These are phyloP conservation scores for Thermothielavioides terrestris DNA, from an alignment of 495 filamentous ascomycete species.

Conservation along the genomic window DNA sequence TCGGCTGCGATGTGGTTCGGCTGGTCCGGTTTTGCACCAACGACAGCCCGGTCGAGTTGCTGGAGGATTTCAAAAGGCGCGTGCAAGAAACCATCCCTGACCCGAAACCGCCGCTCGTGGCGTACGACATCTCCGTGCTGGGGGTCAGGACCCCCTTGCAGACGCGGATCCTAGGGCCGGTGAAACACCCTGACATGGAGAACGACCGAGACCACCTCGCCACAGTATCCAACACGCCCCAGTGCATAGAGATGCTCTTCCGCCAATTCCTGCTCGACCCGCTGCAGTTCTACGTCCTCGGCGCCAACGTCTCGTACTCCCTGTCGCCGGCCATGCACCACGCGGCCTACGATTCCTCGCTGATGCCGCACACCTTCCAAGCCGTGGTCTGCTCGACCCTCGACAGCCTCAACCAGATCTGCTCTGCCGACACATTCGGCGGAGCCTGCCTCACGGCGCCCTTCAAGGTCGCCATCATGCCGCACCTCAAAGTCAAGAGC, in stretches of 20 bases:
- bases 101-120: slow-evolving; percentile 53
- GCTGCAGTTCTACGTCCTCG: slow-evolving; percentile 66
- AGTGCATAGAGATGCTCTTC: slow-evolving; percentile 48
- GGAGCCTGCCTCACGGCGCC: slow-evolving; percentile 66
- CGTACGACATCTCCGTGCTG: slow-evolving; percentile 61
- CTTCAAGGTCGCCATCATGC: slow-evolving; percentile 65
- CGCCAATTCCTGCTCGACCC: slow-evolving; percentile 52
- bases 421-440: slow-evolving; percentile 58
- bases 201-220: slow-evolving; percentile 38
- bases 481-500: slow-evolving; percentile 58
- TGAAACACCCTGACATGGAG: slow-evolving; percentile 57
- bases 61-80: slow-evolving; percentile 47
- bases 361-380: slow-evolving; percentile 64
- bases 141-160: slow-evolving; percentile 61
- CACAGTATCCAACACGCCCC: slow-evolving; percentile 34
- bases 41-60: slow-evolving; percentile 49
- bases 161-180: slow-evolving; percentile 57
- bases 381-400: slow-evolving; percentile 56
- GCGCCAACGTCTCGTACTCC: slow-evolving; percentile 65
- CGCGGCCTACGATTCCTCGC: slow-evolving; percentile 61
- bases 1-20: slow-evolving; percentile 64
- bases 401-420: slow-evolving; percentile 53
- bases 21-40: slow-evolving; percentile 54
- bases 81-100: slow-evolving; percentile 40
- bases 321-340: slow-evolving; percentile 74